Conservation (phyloP, 345 rosid genomes). For the Xanthoceras sorbifolium region DNA sequence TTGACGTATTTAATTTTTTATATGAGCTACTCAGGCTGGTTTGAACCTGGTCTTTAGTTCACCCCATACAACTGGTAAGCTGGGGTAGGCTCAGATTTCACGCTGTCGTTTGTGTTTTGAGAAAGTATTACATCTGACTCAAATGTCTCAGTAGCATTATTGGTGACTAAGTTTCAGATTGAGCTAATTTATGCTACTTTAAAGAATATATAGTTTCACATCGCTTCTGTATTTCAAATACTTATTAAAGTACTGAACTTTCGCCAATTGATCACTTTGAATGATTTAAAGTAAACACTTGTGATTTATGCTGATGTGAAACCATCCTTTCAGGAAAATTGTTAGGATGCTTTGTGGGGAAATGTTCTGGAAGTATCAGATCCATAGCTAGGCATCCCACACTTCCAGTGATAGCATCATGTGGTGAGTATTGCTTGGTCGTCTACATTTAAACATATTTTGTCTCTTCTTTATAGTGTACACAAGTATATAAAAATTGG, state of each 20-base stretch:
- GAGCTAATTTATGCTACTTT: conserved; percentile 4
- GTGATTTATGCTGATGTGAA: conserved; percentile 20
- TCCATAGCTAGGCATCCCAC: conserved; percentile 80
- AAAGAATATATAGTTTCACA: not conserved
- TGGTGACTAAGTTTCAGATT: not conserved
- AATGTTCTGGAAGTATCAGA: conserved; percentile 92
- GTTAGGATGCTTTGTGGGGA: conserved; percentile 83
- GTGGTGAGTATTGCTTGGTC: conserved; percentile 56
- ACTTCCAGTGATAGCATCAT: conserved; percentile 80
- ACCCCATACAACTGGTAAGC: not conserved
- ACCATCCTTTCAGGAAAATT: conserved; percentile 59
- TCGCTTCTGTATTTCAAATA: not conserved
- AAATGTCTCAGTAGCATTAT: not conserved
- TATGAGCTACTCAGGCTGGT: no score
- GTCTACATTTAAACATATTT: not conserved
- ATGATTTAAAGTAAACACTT: not conserved
- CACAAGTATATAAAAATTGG: not conserved
- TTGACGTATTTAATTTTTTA: no score
- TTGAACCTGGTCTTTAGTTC: not conserved
- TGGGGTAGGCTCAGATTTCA: not conserved
- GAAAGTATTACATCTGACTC: not conserved
- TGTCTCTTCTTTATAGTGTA: not conserved
- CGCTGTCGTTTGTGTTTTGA: not conserved
- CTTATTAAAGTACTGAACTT: not conserved
- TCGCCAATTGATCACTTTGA: not conserved